phyloP scores from a whole-genome alignment of 148 eudicot species.

The Persicaria maculosa region DNA sequence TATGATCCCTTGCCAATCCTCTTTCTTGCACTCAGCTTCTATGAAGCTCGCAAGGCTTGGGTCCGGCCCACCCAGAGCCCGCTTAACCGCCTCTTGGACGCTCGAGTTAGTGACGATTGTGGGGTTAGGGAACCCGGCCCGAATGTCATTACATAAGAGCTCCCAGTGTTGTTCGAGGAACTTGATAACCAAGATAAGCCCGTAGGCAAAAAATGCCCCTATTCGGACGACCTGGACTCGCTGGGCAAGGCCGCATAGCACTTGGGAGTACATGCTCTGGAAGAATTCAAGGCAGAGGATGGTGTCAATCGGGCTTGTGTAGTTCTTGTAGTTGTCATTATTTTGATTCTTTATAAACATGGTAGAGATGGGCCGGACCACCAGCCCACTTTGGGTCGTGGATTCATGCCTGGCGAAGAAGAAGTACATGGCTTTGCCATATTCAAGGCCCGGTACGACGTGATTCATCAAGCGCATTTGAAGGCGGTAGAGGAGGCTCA shows the following conservation, averaged over 20 bases:
- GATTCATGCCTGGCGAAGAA: conserved; percentile 38
- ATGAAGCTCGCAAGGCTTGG: conserved; percentile 31
- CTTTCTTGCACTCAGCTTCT: conserved; percentile 28
- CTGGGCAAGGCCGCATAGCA: conserved; percentile 34
- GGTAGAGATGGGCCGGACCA: conserved; percentile 38
- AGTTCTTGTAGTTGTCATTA: conserved; percentile 31
- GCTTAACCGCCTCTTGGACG: conserved; percentile 23
- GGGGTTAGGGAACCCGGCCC: conserved; percentile 23
- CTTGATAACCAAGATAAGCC: conserved; percentile 36
- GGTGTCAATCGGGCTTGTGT: conserved; percentile 45
- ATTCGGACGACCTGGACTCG: conserved; percentile 30
- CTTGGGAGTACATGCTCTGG: conserved; percentile 55
- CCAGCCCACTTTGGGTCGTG: conserved; percentile 34
- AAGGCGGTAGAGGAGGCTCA: conserved; percentile 33
- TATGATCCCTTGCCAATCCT: conserved; percentile 33
- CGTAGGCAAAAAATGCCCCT: conserved; percentile 34
- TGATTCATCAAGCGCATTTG: conserved; percentile 44
- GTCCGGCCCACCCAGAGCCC: conserved; percentile 18
- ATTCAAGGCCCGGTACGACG: conserved; percentile 31
- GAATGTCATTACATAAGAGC: conserved; percentile 28
- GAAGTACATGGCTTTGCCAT: conserved; percentile 48
- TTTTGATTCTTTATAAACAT: conserved; percentile 36
- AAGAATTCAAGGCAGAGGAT: conserved; percentile 40
- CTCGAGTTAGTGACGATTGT: conserved; percentile 19
- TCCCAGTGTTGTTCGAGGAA: conserved; percentile 36